Base-by-base conservation (phyloP, 805 yeast genomes). In the Lachancea meyersii region DNA sequence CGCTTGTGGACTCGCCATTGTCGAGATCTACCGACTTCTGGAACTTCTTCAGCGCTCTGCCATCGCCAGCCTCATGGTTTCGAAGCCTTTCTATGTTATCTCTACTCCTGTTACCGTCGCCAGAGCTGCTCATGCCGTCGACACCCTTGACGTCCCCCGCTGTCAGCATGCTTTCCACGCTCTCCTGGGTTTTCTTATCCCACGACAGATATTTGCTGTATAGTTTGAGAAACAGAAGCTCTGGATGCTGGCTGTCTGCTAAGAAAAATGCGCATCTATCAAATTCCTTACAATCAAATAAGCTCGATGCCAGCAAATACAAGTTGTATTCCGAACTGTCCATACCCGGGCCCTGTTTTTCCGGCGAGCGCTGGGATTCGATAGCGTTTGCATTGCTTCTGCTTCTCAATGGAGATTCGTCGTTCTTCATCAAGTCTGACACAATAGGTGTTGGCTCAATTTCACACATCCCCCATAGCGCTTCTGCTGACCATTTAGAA, bases 401-500 rank as follows among this genome's bases (percentile, higher is more conserved):
- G 38, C 41, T 47, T 24, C 49, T 40, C 26, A 52, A 23, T 2
- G 58, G 59, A 3, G 58, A 52, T 24, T 51, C 63, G 36, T 55
- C 53, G 2, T 42, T 54, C 16, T 52, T 59, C 13, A 45, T 46
- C 14, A 42, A 41, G 13, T 13, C 20, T 14, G 37, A 36, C 18
- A 35, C 39, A 13, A 44, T 28, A 9, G 39, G 19, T 7, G 24
- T 33, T 14, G 44, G 31, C 24, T 26, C 28, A 10, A 45, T 22
- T 14, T 50, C 55, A 11, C 41, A 48, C 48, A 84, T 63, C 0
- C 91, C 94, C 52, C 72, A 73, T 17, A 83, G 65, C 1, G 95
- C 95, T 54, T 87, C 96, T 2, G 86, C 80, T 1, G 80, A 71
- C 95, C 95, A 88, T 66, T 86, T 86, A 3, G 95, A 77, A 0